These are phyloP conservation scores for Kickxella alabastrina DNA, from an alignment of 192 early-diverging fungal genomes.

Conservation along the genomic window DNA sequence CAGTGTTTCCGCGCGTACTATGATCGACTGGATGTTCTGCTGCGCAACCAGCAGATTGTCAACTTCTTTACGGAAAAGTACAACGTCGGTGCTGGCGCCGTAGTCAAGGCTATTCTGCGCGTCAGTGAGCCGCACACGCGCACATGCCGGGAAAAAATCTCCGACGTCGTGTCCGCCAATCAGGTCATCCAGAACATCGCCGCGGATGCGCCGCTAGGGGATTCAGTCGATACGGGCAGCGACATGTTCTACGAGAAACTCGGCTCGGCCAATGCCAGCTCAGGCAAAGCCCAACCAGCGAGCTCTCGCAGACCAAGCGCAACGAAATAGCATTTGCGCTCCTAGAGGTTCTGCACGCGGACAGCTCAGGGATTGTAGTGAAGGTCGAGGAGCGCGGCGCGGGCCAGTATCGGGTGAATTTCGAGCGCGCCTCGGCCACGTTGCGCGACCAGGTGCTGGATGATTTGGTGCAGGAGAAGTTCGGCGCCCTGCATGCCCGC, in stretches of 20 bases:
- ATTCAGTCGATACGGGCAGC: conserved; percentile 37
- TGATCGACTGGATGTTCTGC: conserved; percentile 61
- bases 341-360: conserved; percentile 56
- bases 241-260: conserved; percentile 34
- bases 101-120: conserved; percentile 58
- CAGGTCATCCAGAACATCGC: conserved; percentile 54
- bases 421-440: conserved; percentile 52
- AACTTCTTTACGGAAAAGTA: conserved; percentile 56
- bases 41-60: conserved; percentile 66
- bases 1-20: conserved; percentile 64
- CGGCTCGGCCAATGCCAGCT: conserved; percentile 9
- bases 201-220: conserved; percentile 26
- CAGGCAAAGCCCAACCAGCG: too few relatives aligned
- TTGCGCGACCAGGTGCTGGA: conserved; percentile 59
- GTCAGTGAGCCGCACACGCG: conserved; percentile 57
- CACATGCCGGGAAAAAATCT: conserved; percentile 50
- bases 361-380: conserved; percentile 53
- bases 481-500: conserved; percentile 58
- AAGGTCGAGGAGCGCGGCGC: conserved; percentile 57
- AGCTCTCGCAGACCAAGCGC: conserved; percentile 5
- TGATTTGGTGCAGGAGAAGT: conserved; percentile 55
- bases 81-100: conserved; percentile 60
- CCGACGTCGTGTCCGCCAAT: conserved; percentile 45
- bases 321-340: conserved; percentile 55
- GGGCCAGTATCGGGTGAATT: conserved; percentile 60